Percentiles rank a stretch among this genome's conserved stretches.
phyloP scores from a whole-genome alignment of 371 early-diverging fungal species.

The Mucor piriformis region DNA sequence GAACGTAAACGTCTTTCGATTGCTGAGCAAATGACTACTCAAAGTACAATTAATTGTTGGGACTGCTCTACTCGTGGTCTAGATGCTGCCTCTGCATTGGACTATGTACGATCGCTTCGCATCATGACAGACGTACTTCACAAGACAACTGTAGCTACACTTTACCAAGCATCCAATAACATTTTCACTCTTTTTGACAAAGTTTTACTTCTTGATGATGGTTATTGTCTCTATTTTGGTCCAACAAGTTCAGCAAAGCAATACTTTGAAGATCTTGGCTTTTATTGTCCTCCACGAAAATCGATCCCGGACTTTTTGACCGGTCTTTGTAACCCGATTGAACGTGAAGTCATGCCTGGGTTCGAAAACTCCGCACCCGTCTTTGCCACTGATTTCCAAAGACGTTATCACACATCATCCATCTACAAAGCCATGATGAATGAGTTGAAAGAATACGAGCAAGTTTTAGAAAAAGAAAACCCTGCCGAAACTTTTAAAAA shows the following conservation, averaged over 20 bases:
- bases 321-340: conserved; percentile 64
- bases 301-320: conserved; percentile 79
- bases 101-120: conserved; percentile 69
- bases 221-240: conserved; percentile 76
- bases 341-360: conserved; percentile 60
- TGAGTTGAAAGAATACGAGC: conserved; percentile 46
- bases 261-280: conserved; percentile 72
- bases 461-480: conserved; percentile 23
- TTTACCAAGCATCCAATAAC: conserved; percentile 74
- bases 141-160: conserved; percentile 64
- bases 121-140: conserved; percentile 65
- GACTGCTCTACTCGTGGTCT: conserved; percentile 89
- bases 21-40: conserved; percentile 82
- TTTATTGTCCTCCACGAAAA: conserved; percentile 69
- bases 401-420: conserved; percentile 39
- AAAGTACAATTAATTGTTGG: conserved; percentile 74
- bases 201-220: conserved; percentile 70
- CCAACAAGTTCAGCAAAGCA: conserved; percentile 61
- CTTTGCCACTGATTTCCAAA: conserved; percentile 51
- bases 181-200: conserved; percentile 80
- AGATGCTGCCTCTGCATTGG: conserved; percentile 87
- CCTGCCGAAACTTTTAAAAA: conserved; percentile 53
- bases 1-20: conserved; percentile 86
- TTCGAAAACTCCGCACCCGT: conserved; percentile 52
- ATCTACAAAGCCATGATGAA: conserved; percentile 39